Conservation (phyloP, 495 filamentous ascomycete species). For the Aspergillus bertholletiae region DNA sequence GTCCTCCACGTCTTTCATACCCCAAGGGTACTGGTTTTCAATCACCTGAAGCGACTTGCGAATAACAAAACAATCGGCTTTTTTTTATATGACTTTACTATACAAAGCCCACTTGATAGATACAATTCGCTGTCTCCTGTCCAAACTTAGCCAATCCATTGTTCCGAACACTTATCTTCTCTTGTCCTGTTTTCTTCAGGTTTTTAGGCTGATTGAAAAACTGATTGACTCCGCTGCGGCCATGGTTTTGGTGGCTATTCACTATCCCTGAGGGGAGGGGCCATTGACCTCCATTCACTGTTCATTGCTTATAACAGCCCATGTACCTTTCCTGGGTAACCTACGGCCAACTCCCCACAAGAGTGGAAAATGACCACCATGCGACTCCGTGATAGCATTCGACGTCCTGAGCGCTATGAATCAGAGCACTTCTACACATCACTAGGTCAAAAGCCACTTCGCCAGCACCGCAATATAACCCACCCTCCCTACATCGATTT, state of each 20-base stretch:
- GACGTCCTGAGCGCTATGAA: conserved; percentile 17
- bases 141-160: not conserved
- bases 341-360: not conserved
- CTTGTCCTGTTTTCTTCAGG: not conserved
- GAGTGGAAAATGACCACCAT: conserved; percentile 5
- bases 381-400: conserved; percentile 20
- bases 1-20: not conserved
- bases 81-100: not conserved
- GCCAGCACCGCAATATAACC: not conserved
- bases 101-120: not conserved
- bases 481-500: conserved; percentile 22
- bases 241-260: not conserved
- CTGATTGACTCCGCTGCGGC: not conserved
- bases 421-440: conserved; percentile 8
- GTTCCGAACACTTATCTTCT: not conserved
- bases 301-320: not conserved
- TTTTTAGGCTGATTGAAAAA: not conserved
- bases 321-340: not conserved
- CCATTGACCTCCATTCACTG: not conserved
- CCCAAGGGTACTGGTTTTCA: not conserved
- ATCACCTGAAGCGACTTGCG: too few species aligned
- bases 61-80: not conserved
- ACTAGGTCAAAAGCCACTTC: conserved; percentile 3
- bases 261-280: not conserved
- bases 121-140: not conserved